Evolutionary conservation across 2,329 filamentous ascomycete species (phyloP), one percentile per base, ranked within the genome.

Genomic region (Leptodontidium sp.): DNA sequence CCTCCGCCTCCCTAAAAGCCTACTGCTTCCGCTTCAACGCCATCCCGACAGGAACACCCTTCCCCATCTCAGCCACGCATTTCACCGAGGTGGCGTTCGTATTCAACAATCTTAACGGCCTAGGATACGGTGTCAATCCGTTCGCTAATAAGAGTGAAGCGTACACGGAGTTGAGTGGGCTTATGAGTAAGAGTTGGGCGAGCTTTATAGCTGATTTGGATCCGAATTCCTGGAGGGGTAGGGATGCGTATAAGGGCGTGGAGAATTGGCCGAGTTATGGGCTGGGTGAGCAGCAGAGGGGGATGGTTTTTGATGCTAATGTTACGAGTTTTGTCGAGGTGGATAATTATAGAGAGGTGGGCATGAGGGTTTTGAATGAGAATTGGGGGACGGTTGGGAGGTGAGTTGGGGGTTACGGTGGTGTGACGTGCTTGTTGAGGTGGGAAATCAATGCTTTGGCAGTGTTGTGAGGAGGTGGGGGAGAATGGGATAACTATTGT

Each of bases 61-160:
- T 61, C 68, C 38, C 62, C 15, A 55, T 66, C 14, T 78, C 78
- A 26, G 73, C 72, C 17, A 74, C 77, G 59, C 82, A 83, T 68
- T 83, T 82, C 74, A 75, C 82, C 65, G 84, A 87, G 75, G 82
- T 87, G 0, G 80, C 83, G 0, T 86, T 86, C 68, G 85, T 87
- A 12, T 84, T 88, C 65, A 76, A 85, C 72, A 88, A 88, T 71
- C 74, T 81, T 12, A 70, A 81, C 4, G 86, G 85, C 0, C 68
- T 79, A 5, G 85, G 85, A 4, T 85, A 84, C 69, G 58, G 70
- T 1, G 69, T 63, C 1, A 80, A 78, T 66, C 83, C 82, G 1
- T 82, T 84, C 45, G 35, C 21, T 1, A 58, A 64, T 11, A 52
- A 58, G 45, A 55, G 49, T 14, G 32, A 70, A 53, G 68, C 57